Base-by-base conservation (phyloP, 1,284 basidiomycete species). In the Neotropicomus parvogracilis region DNA sequence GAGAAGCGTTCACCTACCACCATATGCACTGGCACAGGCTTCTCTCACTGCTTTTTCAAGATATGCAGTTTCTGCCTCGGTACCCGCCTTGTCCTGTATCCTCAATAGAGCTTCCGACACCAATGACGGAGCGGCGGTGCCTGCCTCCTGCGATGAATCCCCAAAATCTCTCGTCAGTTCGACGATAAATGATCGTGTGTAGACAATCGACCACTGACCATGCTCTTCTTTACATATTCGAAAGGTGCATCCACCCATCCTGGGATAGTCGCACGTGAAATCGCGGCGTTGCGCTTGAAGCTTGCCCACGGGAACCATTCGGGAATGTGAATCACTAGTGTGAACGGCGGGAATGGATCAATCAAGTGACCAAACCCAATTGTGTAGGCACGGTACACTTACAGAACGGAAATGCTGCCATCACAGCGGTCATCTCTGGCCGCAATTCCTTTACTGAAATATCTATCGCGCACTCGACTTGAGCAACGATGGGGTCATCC, bases 231-330 rank as follows among this genome's bases (percentile, higher is more conserved):
- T 3, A 60, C 57, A 33, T 51, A 38, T 39, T 62, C 46, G 17
- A 65, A 62, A 12, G 61, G 59, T 19, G 42, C 42, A 0, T 61
- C 53, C 3, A 65, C 46, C 50, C 51, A 55, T 28, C 35, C 20
- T 6, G 43, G 11, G 10, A 55, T 49, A 4, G 36, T 36, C 28
- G 12, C 11, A 20, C 48, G 49, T 7, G 41, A 46, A 19, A 49
- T 31, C 20, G 16, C 13, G 17, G 56, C 63, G 12, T 8, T 42
- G 12, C 49, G 49, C 16, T 62, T 50, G 44, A 63, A 54, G 6
- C 39, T 17, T 13, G 56, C 51, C 8, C 59, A 62, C 34, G 59
- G 60, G 10, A 61, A 50, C 63, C 60, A 61, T 3, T 46, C 20
- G 6, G 60, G 59, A 43, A 65, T 34, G 20, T 57, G 9, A 32